These are phyloP conservation scores for Avena atlantica DNA, from an alignment of 176 grass and related monocot genomes.

Conservation along the genomic window DNA sequence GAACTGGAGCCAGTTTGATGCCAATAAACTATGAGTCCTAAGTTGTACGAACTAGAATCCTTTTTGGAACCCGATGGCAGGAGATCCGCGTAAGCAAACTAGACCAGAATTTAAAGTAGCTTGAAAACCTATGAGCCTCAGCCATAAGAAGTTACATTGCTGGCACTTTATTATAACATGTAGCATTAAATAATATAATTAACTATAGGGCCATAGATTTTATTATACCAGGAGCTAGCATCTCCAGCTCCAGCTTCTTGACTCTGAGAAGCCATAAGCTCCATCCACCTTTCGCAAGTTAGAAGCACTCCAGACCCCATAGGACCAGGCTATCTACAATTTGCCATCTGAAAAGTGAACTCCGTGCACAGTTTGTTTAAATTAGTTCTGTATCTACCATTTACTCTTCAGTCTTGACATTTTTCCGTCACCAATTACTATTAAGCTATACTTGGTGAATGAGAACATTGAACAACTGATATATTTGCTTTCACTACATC, in stretches of 20 bases:
- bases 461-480: conserved; percentile 20
- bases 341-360: conserved; percentile 27
- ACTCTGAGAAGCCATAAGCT: conserved; percentile 21
- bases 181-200: neutral
- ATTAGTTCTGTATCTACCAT: neutral
- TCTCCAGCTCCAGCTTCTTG: conserved; percentile 8
- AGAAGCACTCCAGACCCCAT: neutral
- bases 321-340: conserved; percentile 3
- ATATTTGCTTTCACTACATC: neutral
- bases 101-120: neutral
- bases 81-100: neutral
- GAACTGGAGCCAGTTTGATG: neutral
- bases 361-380: neutral
- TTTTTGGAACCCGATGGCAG: neutral
- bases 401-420: neutral
- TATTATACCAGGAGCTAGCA: neutral
- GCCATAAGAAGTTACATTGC: neutral
- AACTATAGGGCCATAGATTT: neutral
- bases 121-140: neutral
- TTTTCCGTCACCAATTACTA: neutral
- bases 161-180: neutral
- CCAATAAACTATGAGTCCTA: conserved; percentile 3
- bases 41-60: neutral
- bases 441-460: conserved; percentile 2
- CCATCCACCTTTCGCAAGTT: conserved; percentile 1